These are phyloP conservation scores for Oryza rufipogon DNA, from an alignment of 176 grass and related monocot genomes.

Conservation along the genomic window DNA sequence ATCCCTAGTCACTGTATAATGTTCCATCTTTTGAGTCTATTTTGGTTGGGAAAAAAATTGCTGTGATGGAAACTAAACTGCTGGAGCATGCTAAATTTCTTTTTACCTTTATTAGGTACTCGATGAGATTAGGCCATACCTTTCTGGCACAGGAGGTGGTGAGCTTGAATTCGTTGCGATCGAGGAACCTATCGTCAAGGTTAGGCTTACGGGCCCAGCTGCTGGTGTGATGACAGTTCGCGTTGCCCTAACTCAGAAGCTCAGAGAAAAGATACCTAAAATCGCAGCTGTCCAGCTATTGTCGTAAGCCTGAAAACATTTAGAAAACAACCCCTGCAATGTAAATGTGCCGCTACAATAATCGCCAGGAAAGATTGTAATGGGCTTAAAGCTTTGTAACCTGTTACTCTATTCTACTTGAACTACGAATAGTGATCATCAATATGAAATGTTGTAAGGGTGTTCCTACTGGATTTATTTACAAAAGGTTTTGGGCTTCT, in stretches of 20 bases:
- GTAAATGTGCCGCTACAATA: conserved; percentile 38
- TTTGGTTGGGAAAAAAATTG: background rate
- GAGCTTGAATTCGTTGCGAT: conserved; percentile 87
- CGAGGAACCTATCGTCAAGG: conserved; percentile 84
- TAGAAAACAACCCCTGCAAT: conserved; percentile 9
- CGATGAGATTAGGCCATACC: conserved; percentile 94
- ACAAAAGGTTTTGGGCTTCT: conserved; percentile 7
- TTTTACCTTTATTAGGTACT: conserved; percentile 65
- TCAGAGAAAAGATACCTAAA: conserved; percentile 89
- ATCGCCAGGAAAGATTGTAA: conserved; percentile 4
- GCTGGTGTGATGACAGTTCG: conserved; percentile 92
- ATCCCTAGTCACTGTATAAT: background rate
- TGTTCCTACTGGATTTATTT: conserved; percentile 21
- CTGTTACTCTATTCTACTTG: background rate
- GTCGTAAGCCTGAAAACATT: conserved; percentile 37
- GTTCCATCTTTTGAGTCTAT: background rate
- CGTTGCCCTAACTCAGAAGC: conserved; percentile 90
- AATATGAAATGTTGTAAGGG: conserved; percentile 7
- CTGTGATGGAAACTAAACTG: background rate
- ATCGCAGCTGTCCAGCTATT: conserved; percentile 88
- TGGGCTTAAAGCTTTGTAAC: background rate
- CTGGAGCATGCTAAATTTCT: conserved; percentile 3
- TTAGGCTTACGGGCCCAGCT: conserved; percentile 80
- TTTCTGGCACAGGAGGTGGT: conserved; percentile 85
- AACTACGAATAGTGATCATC: background rate